A percentile compares a stretch with the other conserved stretches of the same genome.
Conservation (phyloP, 2,329 filamentous ascomycete species). For the Hypoxylon rubiginosum region DNA sequence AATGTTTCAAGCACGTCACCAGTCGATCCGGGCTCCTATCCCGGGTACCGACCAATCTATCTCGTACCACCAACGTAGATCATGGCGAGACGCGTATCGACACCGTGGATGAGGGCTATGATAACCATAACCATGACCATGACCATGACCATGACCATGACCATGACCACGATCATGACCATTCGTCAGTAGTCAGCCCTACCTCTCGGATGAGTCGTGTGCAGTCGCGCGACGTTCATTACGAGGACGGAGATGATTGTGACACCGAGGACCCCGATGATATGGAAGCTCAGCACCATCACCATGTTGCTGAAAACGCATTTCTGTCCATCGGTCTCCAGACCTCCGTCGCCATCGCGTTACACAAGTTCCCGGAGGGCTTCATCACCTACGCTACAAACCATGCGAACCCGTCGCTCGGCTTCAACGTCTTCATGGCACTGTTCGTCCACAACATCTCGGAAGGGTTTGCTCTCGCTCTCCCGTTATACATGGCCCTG, state of each 20-base stretch:
- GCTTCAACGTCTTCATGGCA: conserved; percentile 93
- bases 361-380: conserved; percentile 93
- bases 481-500: conserved; percentile 93
- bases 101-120: conserved; percentile 49
- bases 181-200: conserved; percentile 43
- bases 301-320: conserved; percentile 94
- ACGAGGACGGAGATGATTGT: conserved; percentile 38
- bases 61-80: conserved; percentile 59
- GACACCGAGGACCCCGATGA: conserved; percentile 54
- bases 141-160: not conserved
- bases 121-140: conserved; percentile 38
- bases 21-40: conserved; percentile 54
- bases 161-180: conserved; percentile 22
- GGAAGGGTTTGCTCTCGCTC: conserved; percentile 93
- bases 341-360: conserved; percentile 91
- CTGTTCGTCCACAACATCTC: conserved; percentile 98
- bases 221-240: conserved; percentile 47
- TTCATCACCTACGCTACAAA: conserved; percentile 97
- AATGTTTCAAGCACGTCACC: conserved; percentile 72
- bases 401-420: conserved; percentile 90
- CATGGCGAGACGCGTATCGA: conserved; percentile 50
- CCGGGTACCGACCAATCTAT: conserved; percentile 53
- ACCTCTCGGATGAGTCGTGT: conserved; percentile 46
- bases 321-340: conserved; percentile 97
- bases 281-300: conserved; percentile 78